Conservation (phyloP, 2,329 filamentous ascomycete species). For the Exophiala lecanii-corni region DNA sequence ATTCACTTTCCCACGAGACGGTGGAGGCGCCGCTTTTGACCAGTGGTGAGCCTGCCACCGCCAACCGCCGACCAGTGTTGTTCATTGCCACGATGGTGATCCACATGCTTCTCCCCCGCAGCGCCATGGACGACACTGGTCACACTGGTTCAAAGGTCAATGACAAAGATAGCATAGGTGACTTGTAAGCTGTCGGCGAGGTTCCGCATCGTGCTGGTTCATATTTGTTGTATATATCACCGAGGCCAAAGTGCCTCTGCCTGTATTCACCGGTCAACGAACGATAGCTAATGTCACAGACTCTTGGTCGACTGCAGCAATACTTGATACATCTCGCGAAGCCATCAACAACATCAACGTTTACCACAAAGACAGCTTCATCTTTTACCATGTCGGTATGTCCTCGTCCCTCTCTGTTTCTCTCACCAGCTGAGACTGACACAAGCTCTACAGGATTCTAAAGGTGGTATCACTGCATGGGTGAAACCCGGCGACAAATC, state of each 20-base stretch:
- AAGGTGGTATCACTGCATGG: conserved; percentile 72
- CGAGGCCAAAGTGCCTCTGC: too few species aligned
- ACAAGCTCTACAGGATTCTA: conserved; percentile 17
- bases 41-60: too few species aligned
- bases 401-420: conserved; percentile 12
- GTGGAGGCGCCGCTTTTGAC: too few species aligned
- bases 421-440: conserved; percentile 9
- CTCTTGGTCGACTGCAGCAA: neutral
- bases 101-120: too few species aligned
- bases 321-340: neutral
- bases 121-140: too few species aligned
- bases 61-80: too few species aligned
- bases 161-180: too few species aligned
- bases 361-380: conserved; percentile 19
- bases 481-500: conserved; percentile 62
- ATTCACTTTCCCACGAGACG: neutral
- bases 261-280: too few species aligned
- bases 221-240: too few species aligned
- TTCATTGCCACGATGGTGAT: too few species aligned
- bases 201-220: conserved; percentile 1
- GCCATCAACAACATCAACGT: neutral
- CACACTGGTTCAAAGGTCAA: too few species aligned
- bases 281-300: conserved; percentile 2
- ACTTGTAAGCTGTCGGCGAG: too few species aligned
- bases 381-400: conserved; percentile 20